Evolutionary conservation across 1,139 yeast species (phyloP), one percentile per base, ranked within the genome.

Genomic region (Taphrina deformans): DNA sequence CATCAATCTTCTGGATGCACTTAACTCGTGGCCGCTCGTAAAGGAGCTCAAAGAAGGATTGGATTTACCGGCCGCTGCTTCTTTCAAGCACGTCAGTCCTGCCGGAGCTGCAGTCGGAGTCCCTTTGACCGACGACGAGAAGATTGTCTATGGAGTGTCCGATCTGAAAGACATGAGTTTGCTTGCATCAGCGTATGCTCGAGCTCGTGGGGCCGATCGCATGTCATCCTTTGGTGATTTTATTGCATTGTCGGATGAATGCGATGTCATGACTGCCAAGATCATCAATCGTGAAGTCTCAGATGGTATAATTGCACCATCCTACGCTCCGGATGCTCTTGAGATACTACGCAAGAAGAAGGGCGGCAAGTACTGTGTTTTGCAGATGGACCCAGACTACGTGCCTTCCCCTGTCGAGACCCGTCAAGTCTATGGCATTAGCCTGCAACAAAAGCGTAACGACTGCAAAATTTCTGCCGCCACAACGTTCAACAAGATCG

Each of bases 161-260:
- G 97, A 90, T 77, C 90, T 93, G 74, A 61, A 66, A 23, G 70
- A 70, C 46, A 82, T 93, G 76, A 89, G 97, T 35, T 98, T 98
- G 67, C 83, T 93, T 75, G 99, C 99, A 69, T 89, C 89, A 75
- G 99, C 99, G 67, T 93, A 93, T 75, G 99, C 99, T 52, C 88
- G 99, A 79, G 99, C 99, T 65, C 88, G 99, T 79, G 99, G 99
- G 77, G 99, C 99, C 71, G 99, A 93, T 80, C 88, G 99, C 83
- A 93, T 93, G 99, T 91, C 98, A 14, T 89, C 97, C 16, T 93
- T 93, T 75, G 99, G 99, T 76, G 99, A 93, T 79, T 93, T 92
- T 83, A 93, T 93, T 75, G 99, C 99, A 65, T 83, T 93, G 70
- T 90, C 97, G 68, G 92, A 92, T 82, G 89, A 89, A 78, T 99